Evolutionary conservation across 805 yeast species (phyloP).

Genomic region (Lachancea nothofagi): DNA sequence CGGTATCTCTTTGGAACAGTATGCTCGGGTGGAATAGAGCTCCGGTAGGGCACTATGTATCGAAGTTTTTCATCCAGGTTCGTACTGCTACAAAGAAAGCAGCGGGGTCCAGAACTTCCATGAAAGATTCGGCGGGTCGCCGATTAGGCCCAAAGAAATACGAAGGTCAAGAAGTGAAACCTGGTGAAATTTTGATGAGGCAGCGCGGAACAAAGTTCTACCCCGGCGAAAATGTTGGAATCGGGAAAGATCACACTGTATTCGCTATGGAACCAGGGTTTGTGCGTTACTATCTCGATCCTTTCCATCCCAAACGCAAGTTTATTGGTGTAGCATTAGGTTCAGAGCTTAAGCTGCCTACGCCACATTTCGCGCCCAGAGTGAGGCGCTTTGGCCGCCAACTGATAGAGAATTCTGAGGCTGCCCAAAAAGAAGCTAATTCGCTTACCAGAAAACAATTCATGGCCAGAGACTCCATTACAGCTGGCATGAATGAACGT

Average conservation of each 20-base stretch:
- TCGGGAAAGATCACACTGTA: constrained; percentile 91
- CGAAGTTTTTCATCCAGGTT: constrained; percentile 35
- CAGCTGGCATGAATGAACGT: constrained; percentile 38
- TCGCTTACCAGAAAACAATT: constrained; percentile 64
- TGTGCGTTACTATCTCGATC: constrained; percentile 87
- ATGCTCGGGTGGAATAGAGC: not conserved
- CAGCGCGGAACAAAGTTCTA: constrained; percentile 93
- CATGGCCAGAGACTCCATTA: constrained; percentile 48
- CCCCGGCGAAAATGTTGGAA: constrained; percentile 87
- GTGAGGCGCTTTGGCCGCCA: constrained; percentile 80
- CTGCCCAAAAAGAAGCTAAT: constrained; percentile 53
- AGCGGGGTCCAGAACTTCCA: constrained; percentile 90
- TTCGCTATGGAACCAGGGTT: constrained; percentile 89
- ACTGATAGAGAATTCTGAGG: constrained; percentile 38
- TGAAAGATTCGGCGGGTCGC: constrained; percentile 92
- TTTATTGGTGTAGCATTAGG: constrained; percentile 82
- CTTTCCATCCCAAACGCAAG: constrained; percentile 90
- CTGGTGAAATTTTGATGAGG: constrained; percentile 85
- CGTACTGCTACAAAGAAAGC: constrained; percentile 93
- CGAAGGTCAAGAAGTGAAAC: constrained; percentile 65
- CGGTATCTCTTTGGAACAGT: constrained; percentile 8
- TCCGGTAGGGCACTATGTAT: not conserved
- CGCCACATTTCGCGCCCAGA: constrained; percentile 87
- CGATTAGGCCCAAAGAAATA: constrained; percentile 85
- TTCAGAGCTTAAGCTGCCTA: constrained; percentile 63